Evolutionary conservation across 2,329 filamentous ascomycete genomes (phyloP).

Genomic region (Stagonosporopsis rhizophila): DNA sequence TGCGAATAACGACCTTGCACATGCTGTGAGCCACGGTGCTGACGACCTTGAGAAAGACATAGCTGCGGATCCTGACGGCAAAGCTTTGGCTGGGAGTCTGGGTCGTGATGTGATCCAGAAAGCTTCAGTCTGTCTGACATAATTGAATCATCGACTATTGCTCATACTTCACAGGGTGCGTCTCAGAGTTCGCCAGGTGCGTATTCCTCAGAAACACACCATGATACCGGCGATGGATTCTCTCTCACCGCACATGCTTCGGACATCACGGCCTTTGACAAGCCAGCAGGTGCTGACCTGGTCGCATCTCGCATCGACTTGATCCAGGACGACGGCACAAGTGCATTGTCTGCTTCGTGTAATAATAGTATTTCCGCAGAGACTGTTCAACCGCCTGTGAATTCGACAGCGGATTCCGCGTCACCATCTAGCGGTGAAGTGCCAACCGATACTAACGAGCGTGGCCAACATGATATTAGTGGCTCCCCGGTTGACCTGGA

Average conservation of each 20-base stretch:
- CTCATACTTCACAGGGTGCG: not conserved
- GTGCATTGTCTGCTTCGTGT: not conserved
- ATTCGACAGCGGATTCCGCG: not conserved
- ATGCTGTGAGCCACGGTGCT: not conserved
- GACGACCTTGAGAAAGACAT: not conserved
- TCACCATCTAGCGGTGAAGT: too few relatives aligned
- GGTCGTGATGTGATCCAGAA: not conserved
- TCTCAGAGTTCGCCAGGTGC: too few relatives aligned
- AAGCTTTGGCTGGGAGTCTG: not conserved
- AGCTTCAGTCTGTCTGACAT: slow-evolving; percentile 1
- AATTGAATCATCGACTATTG: not conserved
- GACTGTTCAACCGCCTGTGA: not conserved
- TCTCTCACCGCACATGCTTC: not conserved
- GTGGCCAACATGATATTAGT: too few relatives aligned
- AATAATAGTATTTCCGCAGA: not conserved
- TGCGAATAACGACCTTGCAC: not conserved
- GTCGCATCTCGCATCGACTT: too few relatives aligned
- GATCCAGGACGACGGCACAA: not conserved
- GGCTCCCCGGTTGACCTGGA: not conserved
- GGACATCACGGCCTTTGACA: not conserved
- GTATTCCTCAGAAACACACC: not conserved
- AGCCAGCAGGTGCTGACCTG: not conserved
- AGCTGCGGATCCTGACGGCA: not conserved
- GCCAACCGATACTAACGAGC: too few relatives aligned
- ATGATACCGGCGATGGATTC: not conserved